These are phyloP conservation scores for Xerocomus spinulosus DNA, from an alignment of 768 basidiomycete species.

Conservation along the genomic window DNA sequence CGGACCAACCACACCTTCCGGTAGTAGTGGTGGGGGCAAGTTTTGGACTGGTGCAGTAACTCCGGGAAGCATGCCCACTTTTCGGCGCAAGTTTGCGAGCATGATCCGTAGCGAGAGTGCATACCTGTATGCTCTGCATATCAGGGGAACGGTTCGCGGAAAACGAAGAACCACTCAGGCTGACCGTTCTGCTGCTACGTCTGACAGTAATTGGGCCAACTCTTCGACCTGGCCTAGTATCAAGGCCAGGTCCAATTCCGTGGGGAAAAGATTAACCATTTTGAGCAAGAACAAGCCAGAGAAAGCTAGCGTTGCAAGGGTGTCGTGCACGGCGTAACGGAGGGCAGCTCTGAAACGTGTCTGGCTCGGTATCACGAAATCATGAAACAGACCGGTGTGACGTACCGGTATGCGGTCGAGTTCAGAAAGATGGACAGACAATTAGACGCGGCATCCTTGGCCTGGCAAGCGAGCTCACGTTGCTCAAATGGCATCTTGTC, in stretches of 20 bases:
- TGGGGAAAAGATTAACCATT: conserved; percentile 90
- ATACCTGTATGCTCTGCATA: conserved; percentile 47
- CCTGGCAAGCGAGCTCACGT: conserved; percentile 90
- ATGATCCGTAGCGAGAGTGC: conserved; percentile 89
- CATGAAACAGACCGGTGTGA: neutral
- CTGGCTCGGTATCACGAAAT: neutral
- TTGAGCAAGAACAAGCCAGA: conserved; percentile 89
- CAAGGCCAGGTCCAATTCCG: conserved; percentile 69
- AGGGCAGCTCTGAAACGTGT: conserved; percentile 63
- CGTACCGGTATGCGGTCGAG: conserved; percentile 74
- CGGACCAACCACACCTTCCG: conserved; percentile 55
- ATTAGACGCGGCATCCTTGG: conserved; percentile 86
- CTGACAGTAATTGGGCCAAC: conserved; percentile 82
- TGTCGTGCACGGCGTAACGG: conserved; percentile 90
- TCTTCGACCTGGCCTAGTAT: conserved; percentile 87
- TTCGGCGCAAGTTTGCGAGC: conserved; percentile 87
- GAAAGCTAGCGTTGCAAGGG: conserved; percentile 86
- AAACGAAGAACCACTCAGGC: conserved; percentile 8
- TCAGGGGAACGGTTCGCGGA: conserved; percentile 9
- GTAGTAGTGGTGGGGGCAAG: conserved; percentile 49
- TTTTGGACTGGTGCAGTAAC: conserved; percentile 44
- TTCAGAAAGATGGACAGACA: conserved; percentile 82
- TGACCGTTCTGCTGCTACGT: conserved; percentile 88
- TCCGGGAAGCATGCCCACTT: conserved; percentile 63
- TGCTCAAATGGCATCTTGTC: conserved; percentile 96